Base-by-base conservation (phyloP, 2,329 filamentous ascomycete genomes). In the Nemania sp. region DNA sequence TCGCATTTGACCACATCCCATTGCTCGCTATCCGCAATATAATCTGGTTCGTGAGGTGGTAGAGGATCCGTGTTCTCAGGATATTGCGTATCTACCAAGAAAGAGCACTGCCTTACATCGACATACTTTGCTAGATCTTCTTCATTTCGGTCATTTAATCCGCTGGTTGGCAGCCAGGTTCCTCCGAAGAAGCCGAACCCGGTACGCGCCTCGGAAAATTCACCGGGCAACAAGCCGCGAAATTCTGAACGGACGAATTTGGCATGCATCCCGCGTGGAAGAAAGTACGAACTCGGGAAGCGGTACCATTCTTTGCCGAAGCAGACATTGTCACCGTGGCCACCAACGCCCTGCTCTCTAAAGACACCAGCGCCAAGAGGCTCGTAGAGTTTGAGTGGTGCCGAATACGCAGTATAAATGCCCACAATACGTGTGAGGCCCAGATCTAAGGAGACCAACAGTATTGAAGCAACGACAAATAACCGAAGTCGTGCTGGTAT, bases 241-340 rank as follows among this genome's bases (percentile, higher is more conserved):
- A 99, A 99, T 61, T 94, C 91, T 63, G 90, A 96, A 61, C 88
- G 90, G 63, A 99, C 77, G 66, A 97, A 99, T 64, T 94, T 96
- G 64, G 90, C 88, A 60, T 83, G 86, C 77, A 94, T 89, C 44
- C 84, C 82, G n/a, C 86, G 77, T 0, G 94, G 93, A 3, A 99
- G 78, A 69, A 94, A 91, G 75, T 91, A 97, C 0, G 92, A 95
- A 0, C 89, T 93, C 1, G 94, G 93, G 68, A 97, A 97, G 30
- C 94, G 89, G 71, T 99, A 97, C 94, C 94, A 99, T 69, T 99
- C 94, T 70, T 97, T 99, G 23, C 90, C 91, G 33, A 96, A 82
- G 70, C 94, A 99, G 2, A 99, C 83, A 15, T 79, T 85, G 59
- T 90, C 87, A 14, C 86, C 89, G 2, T 75, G 69, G 0, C 75